Evolutionary conservation across 2,329 filamentous ascomycete species (phyloP).

Genomic region (Mycosphaerella sp.): DNA sequence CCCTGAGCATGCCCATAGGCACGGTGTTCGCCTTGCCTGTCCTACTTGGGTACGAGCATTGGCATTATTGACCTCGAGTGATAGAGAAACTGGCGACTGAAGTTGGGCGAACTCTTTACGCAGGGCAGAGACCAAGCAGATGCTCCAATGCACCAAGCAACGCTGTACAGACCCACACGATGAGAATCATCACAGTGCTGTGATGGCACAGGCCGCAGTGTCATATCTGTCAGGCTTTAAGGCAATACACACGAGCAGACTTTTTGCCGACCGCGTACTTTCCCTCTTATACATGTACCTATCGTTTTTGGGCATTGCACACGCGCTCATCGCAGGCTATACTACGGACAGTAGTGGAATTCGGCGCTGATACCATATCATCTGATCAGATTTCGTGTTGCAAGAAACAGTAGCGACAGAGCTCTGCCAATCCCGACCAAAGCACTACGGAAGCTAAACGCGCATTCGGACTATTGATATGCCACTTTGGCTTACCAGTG

Average conservation of each 20-base stretch:
- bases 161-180: constrained; percentile 3
- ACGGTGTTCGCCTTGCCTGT: constrained; percentile 27
- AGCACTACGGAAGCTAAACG: background rate
- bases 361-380: background rate
- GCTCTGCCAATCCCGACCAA: background rate
- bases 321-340: background rate
- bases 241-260: constrained; percentile 20
- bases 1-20: constrained; percentile 30
- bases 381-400: background rate
- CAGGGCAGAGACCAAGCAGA: constrained; percentile 1
- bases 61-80: constrained; percentile 21
- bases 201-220: constrained; percentile 21
- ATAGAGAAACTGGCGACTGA: constrained; percentile 9
- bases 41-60: constrained; percentile 30
- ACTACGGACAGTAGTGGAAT: background rate
- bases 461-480: background rate
- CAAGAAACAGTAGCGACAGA: background rate
- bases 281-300: constrained; percentile 18
- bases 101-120: constrained; percentile 5
- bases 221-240: constrained; percentile 20
- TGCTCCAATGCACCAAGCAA: background rate
- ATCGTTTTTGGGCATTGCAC: constrained; percentile 13
- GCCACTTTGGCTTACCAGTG: background rate
- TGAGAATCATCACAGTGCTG: constrained; percentile 14
- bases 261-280: constrained; percentile 19